phyloP scores from a whole-genome alignment of 257 asterid genomes.

The Solanum appendiculatum region DNA sequence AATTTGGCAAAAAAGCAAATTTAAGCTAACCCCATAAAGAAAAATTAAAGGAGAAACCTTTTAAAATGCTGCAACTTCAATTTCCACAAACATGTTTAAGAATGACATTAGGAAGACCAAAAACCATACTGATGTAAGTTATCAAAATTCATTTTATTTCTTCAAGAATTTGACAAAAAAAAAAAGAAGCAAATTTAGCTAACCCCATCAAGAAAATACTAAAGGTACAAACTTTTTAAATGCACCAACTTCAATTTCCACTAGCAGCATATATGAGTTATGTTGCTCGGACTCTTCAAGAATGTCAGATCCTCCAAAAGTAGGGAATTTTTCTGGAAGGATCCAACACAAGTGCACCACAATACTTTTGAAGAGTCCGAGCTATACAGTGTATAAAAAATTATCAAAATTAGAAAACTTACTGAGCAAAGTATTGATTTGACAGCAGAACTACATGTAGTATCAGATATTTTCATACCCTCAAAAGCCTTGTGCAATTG shows the following conservation, averaged over 20 bases:
- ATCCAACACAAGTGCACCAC: neutral
- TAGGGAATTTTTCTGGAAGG: neutral
- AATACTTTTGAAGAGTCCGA: neutral
- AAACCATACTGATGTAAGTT: neutral
- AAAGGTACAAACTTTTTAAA: no score
- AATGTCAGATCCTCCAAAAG: neutral
- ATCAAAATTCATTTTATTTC: neutral
- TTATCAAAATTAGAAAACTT: constrained; percentile 16
- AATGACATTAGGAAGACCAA: neutral
- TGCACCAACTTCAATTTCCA: neutral
- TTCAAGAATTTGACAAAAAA: neutral
- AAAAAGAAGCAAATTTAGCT: neutral
- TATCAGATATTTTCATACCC: constrained; percentile 68
- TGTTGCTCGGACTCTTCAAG: neutral
- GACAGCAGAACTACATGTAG: constrained; percentile 61
- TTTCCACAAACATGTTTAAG: neutral
- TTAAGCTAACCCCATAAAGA: neutral
- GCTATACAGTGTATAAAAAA: neutral
- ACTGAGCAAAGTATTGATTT: constrained; percentile 83
- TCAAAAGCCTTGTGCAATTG: constrained; percentile 42
- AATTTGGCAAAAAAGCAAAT: neutral
- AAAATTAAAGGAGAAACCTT: neutral
- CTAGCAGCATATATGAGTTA: neutral
- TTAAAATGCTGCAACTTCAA: neutral
- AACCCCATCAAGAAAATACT: neutral